Percentiles rank a stretch among this genome's conserved stretches.
phyloP scores from a whole-genome alignment of 352 stramenopile genomes.

The Globisporangium heterothallicum region DNA sequence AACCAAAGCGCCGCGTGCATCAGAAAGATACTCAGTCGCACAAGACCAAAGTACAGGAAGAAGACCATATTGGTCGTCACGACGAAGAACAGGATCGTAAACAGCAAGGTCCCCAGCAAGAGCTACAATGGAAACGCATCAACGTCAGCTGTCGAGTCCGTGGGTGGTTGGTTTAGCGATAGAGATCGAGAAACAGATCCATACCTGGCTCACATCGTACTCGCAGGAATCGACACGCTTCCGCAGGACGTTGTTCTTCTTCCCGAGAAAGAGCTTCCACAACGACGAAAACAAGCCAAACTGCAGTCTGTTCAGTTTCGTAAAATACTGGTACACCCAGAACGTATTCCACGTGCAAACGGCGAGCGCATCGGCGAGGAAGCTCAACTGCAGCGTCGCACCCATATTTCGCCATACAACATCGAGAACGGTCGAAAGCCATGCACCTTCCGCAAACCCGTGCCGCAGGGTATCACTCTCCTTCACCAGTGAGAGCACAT shows the following conservation, averaged over 20 bases:
- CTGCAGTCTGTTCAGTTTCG: slow-evolving; percentile 80
- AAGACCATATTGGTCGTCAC: slow-evolving; percentile 93
- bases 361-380: slow-evolving; percentile 65
- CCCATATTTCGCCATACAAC: slow-evolving; percentile 29
- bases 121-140: slow-evolving; percentile 37
- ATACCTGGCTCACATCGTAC: slow-evolving; percentile 89
- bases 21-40: slow-evolving; percentile 47
- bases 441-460: background rate
- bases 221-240: slow-evolving; percentile 91
- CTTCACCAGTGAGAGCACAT: slow-evolving; percentile 29
- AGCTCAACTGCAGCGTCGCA: slow-evolving; percentile 65
- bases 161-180: background rate
- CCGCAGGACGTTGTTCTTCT: slow-evolving; percentile 92
- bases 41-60: slow-evolving; percentile 89
- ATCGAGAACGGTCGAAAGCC: background rate
- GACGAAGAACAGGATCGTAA: slow-evolving; percentile 91
- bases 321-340: slow-evolving; percentile 85
- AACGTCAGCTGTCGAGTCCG: too few species aligned
- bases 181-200: background rate
- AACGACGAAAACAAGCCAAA: slow-evolving; percentile 78
- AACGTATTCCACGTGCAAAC: slow-evolving; percentile 83
- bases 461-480: slow-evolving; percentile 3
- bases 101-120: slow-evolving; percentile 90
- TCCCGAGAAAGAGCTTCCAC: slow-evolving; percentile 92
- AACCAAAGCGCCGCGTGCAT: slow-evolving; percentile 39